phyloP scores from a whole-genome alignment of 805 yeast species.

The Candida verbasci region DNA sequence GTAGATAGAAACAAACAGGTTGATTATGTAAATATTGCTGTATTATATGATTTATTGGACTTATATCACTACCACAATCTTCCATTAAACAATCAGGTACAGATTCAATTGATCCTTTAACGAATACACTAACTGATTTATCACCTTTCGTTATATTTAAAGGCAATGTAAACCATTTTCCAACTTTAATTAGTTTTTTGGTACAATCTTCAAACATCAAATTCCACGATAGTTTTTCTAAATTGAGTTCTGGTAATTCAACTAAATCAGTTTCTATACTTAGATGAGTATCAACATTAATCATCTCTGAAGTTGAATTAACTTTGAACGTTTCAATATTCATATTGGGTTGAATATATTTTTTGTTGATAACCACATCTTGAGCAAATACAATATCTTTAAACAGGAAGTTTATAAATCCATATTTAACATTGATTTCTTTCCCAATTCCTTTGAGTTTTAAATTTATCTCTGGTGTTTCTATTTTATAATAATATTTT shows the following conservation, averaged over 20 bases:
- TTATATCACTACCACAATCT: slow-evolving; percentile 16
- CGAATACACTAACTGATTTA: slow-evolving; percentile 11
- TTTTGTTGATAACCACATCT: slow-evolving; percentile 8
- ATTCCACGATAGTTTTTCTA: slow-evolving; percentile 24
- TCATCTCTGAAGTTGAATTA: slow-evolving; percentile 5
- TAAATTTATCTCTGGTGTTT: slow-evolving; percentile 14
- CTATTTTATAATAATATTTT: slow-evolving; percentile 13
- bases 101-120: slow-evolving; percentile 17
- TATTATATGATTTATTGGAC: slow-evolving; percentile 16
- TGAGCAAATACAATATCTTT: slow-evolving; percentile 14
- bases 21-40: slow-evolving; percentile 15
- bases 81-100: slow-evolving; percentile 16
- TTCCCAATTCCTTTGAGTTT: slow-evolving; percentile 16
- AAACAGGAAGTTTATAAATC: slow-evolving; percentile 13
- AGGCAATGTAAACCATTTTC: slow-evolving; percentile 17
- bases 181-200: slow-evolving; percentile 15
- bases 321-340: slow-evolving; percentile 12
- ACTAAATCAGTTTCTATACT: background rate
- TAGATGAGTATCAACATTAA: slow-evolving; percentile 1
- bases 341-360: slow-evolving; percentile 13
- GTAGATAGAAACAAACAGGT: slow-evolving; percentile 13
- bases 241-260: slow-evolving; percentile 9
- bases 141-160: slow-evolving; percentile 13
- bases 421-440: slow-evolving; percentile 14
- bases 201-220: slow-evolving; percentile 24